phyloP scores from a whole-genome alignment of 495 filamentous ascomycete genomes.

The Cercophora samala region DNA sequence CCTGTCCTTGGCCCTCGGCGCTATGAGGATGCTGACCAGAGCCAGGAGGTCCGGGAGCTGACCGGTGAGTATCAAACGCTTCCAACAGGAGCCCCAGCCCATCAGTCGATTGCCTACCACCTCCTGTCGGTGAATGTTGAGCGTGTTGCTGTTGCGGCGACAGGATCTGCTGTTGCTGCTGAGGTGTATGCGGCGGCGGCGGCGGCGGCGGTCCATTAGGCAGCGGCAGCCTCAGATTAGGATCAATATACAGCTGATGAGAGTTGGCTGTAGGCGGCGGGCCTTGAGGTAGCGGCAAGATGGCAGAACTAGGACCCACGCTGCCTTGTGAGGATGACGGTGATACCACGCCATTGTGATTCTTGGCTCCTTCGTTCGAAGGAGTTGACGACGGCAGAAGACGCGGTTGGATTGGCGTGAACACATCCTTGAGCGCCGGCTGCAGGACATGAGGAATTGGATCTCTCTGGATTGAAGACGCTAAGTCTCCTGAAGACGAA shows the following conservation, averaged over 20 bases:
- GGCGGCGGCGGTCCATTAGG: background rate
- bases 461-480: constrained; percentile 22
- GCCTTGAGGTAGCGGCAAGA: background rate
- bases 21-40: background rate
- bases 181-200: background rate
- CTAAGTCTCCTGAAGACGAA: background rate
- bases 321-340: background rate
- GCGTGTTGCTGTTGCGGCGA: constrained; percentile 1
- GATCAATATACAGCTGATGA: background rate
- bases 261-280: background rate
- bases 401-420: constrained; percentile 21
- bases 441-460: constrained; percentile 36
- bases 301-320: background rate
- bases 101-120: constrained; percentile 9
- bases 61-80: constrained; percentile 30
- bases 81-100: constrained; percentile 31
- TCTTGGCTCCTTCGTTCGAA: constrained; percentile 7
- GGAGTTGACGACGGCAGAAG: constrained; percentile 14
- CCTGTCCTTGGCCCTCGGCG: background rate
- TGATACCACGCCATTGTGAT: constrained; percentile 14
- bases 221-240: background rate
- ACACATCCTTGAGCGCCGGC: constrained; percentile 12
- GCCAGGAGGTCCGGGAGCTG: background rate
- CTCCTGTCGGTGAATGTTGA: background rate
- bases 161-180: background rate